A percentile compares a stretch with the other conserved stretches of the same genome.
Evolutionary conservation across 345 rosid species (phyloP).

Genomic region (Eucalyptus marginata): DNA sequence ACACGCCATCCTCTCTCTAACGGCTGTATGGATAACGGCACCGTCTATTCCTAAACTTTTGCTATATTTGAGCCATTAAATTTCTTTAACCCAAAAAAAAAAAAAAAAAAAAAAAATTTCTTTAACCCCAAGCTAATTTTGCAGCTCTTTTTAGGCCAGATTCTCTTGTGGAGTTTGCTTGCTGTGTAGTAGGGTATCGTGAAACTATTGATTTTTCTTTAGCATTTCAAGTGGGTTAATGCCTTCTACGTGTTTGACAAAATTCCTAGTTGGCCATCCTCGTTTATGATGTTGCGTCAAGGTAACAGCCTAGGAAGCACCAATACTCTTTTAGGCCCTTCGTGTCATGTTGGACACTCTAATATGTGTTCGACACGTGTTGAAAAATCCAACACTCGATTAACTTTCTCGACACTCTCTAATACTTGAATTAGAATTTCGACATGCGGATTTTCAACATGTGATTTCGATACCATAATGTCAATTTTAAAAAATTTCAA

Average conservation of each 20-base stretch:
- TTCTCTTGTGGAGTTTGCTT: background rate
- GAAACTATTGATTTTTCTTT: background rate
- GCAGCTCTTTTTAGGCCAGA: background rate
- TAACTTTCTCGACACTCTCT: accelerated
- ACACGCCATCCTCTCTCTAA: background rate
- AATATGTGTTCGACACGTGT: accelerated
- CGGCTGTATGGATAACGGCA: background rate
- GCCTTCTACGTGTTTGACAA: background rate
- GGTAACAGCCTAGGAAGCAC: accelerated
- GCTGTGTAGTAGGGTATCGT: background rate
- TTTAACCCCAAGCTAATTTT: background rate
- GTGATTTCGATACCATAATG: accelerated
- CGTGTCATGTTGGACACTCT: accelerated
- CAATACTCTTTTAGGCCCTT: too few relatives aligned
- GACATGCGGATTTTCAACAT: accelerated
- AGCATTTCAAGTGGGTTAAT: background rate
- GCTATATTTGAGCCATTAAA: background rate
- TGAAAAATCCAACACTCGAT: accelerated
- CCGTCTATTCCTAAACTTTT: background rate
- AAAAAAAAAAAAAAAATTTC: too few relatives aligned
- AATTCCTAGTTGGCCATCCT: background rate
- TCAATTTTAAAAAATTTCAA: too few relatives aligned
- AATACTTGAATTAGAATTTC: accelerated
- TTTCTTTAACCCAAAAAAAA: too few relatives aligned
- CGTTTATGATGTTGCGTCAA: background rate